Conservation (phyloP, 2,329 filamentous ascomycete species). For the Dactylella cylindrospora region DNA sequence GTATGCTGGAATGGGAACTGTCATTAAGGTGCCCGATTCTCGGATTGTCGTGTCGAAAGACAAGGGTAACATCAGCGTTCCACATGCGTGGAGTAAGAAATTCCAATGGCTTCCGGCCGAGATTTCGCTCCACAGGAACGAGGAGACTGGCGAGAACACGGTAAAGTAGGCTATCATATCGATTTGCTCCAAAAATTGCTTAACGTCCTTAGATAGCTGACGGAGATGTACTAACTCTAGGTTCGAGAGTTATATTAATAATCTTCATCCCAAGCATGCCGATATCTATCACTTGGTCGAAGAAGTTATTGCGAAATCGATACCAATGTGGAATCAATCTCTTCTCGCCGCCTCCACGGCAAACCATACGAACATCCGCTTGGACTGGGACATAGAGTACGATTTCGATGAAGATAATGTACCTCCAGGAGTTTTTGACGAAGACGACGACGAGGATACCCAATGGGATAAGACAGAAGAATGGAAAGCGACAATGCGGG, state of each 20-base stretch:
- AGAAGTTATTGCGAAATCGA: conserved; percentile 49
- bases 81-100: conserved; percentile 26
- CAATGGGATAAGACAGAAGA: conserved; percentile 29
- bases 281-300: conserved; percentile 53
- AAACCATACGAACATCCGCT: conserved; percentile 23
- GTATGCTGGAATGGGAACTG: background rate
- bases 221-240: conserved; percentile 45
- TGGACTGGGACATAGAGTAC: conserved; percentile 46
- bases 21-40: background rate
- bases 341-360: conserved; percentile 41
- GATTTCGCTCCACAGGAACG: conserved; percentile 48
- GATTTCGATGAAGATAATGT: conserved; percentile 49
- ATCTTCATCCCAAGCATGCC: conserved; percentile 53
- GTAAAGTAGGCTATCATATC: conserved; percentile 40
- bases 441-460: conserved; percentile 20
- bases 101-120: conserved; percentile 57
- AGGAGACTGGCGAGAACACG: conserved; percentile 24
- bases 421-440: conserved; percentile 1
- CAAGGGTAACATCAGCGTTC: conserved; percentile 1
- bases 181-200: background rate
- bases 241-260: conserved; percentile 56
- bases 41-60: background rate
- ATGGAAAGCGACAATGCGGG: conserved; percentile 37
- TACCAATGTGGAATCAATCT: conserved; percentile 52
- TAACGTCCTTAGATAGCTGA: too few relatives aligned